Evolutionary conservation across 1,139 yeast species (phyloP).

Genomic region (Saccharomycopsis hybrid): DNA sequence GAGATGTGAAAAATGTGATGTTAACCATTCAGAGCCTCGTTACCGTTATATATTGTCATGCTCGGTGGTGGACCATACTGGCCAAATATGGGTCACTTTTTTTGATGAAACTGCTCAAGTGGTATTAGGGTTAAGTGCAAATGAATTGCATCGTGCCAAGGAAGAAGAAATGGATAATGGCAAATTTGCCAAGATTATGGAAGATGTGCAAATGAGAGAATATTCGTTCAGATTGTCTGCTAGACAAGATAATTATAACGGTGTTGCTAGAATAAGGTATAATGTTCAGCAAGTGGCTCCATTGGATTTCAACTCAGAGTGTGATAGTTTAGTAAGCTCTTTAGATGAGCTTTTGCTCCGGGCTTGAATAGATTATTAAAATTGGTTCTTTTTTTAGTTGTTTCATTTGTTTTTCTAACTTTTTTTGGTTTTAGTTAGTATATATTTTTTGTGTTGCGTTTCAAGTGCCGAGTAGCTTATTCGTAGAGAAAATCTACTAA

Average conservation of each 20-base stretch:
- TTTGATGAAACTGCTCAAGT: slow-evolving; percentile 79
- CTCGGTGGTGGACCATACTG: slow-evolving; percentile 71
- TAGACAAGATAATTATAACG: slow-evolving; percentile 77
- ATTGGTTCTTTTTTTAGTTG: too few relatives aligned
- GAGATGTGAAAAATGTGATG: slow-evolving; percentile 92
- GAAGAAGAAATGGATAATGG: slow-evolving; percentile 40
- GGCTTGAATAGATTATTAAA: too few relatives aligned
- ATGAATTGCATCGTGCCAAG: slow-evolving; percentile 50
- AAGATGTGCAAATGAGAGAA: slow-evolving; percentile 58
- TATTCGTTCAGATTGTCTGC: slow-evolving; percentile 73
- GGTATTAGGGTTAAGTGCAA: slow-evolving; percentile 65
- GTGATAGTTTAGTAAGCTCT: slow-evolving; percentile 45
- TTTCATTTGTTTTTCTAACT: too few relatives aligned
- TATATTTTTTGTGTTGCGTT: too few relatives aligned
- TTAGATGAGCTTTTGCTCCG: slow-evolving; percentile 14
- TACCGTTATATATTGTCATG: slow-evolving; percentile 73
- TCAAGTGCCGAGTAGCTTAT: too few relatives aligned
- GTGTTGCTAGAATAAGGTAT: slow-evolving; percentile 69
- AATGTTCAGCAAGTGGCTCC: slow-evolving; percentile 51
- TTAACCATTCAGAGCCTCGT: slow-evolving; percentile 57
- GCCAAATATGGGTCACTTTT: slow-evolving; percentile 79
- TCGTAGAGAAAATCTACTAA: too few relatives aligned
- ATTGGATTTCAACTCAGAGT: slow-evolving; percentile 56
- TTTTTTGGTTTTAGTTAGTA: too few relatives aligned
- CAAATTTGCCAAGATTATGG: slow-evolving; percentile 43